Conservation (phyloP, 1,284 basidiomycete species). For the Cystobasidium slooffiae region DNA sequence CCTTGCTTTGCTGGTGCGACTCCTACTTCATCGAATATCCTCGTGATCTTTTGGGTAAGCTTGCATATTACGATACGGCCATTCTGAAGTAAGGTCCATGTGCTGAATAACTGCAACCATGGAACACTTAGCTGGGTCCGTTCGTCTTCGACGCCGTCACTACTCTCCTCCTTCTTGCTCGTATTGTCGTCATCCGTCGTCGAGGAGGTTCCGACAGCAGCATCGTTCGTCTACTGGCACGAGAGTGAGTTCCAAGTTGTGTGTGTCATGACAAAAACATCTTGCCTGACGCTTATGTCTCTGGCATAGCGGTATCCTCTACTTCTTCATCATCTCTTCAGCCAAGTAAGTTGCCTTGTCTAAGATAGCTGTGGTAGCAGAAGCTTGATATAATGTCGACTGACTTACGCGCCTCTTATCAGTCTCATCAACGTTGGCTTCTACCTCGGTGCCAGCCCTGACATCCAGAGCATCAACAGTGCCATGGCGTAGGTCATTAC, state of each 20-base stretch:
- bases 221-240: conserved; percentile 26
- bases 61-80: neutral
- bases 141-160: conserved; percentile 35
- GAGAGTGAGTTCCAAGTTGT: conserved; percentile 20
- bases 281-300: neutral
- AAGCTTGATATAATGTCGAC: neutral
- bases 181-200: conserved; percentile 24
- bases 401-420: neutral
- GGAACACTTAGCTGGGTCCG: conserved; percentile 12
- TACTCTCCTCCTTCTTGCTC: conserved; percentile 13
- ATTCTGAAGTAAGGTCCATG: neutral
- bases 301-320: conserved; percentile 21
- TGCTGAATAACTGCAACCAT: neutral
- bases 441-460: conserved; percentile 25
- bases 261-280: neutral
- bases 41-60: conserved; percentile 33
- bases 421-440: conserved; percentile 44
- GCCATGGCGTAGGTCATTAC: conserved; percentile 29
- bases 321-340: conserved; percentile 31
- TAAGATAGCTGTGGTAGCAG: neutral
- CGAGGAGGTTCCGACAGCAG: conserved; percentile 32
- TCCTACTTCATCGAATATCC: conserved; percentile 27
- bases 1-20: conserved; percentile 36
- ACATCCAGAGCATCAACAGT: conserved; percentile 21
- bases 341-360: conserved; percentile 27